Evolutionary conservation across 306 rosid genomes (phyloP).

Genomic region (Mimosa bimucronata): DNA sequence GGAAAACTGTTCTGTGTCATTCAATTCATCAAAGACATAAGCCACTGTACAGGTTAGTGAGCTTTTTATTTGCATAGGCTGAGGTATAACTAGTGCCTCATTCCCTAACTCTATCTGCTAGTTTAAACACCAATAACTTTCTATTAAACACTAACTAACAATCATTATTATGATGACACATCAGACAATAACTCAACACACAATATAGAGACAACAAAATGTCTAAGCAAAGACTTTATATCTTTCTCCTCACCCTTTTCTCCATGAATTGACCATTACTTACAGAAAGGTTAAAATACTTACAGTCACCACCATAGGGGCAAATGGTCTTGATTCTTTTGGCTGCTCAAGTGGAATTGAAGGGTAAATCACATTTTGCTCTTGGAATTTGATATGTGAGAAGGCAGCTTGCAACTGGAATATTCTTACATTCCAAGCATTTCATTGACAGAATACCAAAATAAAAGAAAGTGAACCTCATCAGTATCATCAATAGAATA

Average conservation of each 20-base stretch:
- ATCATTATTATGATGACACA: too few species aligned
- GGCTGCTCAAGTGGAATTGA: constrained; percentile 61
- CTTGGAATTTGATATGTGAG: constrained; percentile 52
- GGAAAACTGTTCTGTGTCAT: too few species aligned
- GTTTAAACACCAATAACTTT: too few species aligned
- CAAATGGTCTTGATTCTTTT: constrained; percentile 56
- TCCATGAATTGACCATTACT: not conserved
- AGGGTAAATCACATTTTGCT: constrained; percentile 51
- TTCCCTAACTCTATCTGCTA: too few species aligned
- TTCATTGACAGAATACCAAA: constrained; percentile 11
- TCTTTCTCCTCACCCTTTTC: not conserved
- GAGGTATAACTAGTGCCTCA: too few species aligned
- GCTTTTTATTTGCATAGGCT: too few species aligned
- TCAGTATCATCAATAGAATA: constrained; percentile 51
- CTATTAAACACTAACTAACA: too few species aligned
- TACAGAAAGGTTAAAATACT: constrained; percentile 18
- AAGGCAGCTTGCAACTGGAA: constrained; percentile 31
- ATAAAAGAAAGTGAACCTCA: constrained; percentile 53
- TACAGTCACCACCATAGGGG: constrained; percentile 64
- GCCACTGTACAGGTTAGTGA: too few species aligned
- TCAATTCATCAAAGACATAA: too few species aligned
- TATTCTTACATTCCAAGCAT: constrained; percentile 23
- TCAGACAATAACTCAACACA: not conserved
- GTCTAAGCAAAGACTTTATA: not conserved
- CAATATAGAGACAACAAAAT: not conserved